Percentiles rank a stretch among this genome's conserved stretches.
These are phyloP conservation scores for Daedaleopsis sinensis DNA, from an alignment of 768 basidiomycete species.

Conservation along the genomic window DNA sequence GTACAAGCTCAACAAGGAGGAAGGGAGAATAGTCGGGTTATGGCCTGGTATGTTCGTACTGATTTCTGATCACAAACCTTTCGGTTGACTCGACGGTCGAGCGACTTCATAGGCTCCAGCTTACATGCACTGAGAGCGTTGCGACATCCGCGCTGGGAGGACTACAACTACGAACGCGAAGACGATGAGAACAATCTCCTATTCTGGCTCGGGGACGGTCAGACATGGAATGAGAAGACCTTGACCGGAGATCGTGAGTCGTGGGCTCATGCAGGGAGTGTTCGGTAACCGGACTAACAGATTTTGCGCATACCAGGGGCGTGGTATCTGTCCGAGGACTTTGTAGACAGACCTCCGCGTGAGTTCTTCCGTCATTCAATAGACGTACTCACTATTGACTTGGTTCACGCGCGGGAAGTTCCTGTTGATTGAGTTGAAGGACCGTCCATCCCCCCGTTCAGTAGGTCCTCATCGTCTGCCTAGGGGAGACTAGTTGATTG, in stretches of 20 bases:
- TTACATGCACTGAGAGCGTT: conserved; percentile 53
- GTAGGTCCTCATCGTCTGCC: too few relatives aligned
- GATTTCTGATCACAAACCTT: not conserved
- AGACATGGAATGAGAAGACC: conserved; percentile 53
- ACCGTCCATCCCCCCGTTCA: too few relatives aligned
- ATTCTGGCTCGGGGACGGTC: conserved; percentile 65
- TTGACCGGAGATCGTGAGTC: conserved; percentile 34
- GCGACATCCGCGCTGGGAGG: conserved; percentile 64
- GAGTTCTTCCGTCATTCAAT: conserved; percentile 12
- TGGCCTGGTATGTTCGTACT: conserved; percentile 53
- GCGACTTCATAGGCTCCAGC: conserved; percentile 44
- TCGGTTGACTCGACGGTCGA: not conserved
- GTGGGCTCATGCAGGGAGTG: not conserved
- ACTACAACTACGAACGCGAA: conserved; percentile 54
- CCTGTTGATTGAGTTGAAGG: too few relatives aligned
- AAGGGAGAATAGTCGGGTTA: conserved; percentile 57
- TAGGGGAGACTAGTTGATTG: too few relatives aligned
- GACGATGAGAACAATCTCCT: conserved; percentile 48
- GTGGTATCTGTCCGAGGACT: conserved; percentile 46
- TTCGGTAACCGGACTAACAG: not conserved
- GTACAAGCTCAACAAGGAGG: conserved; percentile 64
- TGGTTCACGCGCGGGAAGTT: too few relatives aligned
- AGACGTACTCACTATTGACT: too few relatives aligned
- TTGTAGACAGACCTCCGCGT: conserved; percentile 50
- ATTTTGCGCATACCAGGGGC: conserved; percentile 35